Conservation (phyloP, 2,329 filamentous ascomycete species). For the Trichothecium sympodiale region DNA sequence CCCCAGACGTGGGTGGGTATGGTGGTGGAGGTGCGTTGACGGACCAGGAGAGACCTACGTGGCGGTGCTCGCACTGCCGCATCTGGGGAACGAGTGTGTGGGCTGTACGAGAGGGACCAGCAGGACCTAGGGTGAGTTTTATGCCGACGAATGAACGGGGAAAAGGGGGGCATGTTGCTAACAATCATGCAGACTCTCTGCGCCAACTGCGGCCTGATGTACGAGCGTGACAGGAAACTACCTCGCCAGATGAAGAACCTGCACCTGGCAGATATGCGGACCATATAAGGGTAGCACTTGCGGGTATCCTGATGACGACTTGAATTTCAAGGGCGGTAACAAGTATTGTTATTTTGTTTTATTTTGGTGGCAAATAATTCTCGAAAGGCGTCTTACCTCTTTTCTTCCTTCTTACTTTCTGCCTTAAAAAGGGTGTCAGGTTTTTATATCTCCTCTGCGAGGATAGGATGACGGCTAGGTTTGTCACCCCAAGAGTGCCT, state of each 20-base stretch:
- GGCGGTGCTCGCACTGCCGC: conserved; percentile 81
- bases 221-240: conserved; percentile 75
- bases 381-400: background rate
- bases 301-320: no score
- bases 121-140: conserved; percentile 65
- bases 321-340: background rate
- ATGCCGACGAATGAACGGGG: no score
- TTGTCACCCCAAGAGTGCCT: no score
- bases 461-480: no score
- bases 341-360: background rate
- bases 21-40: conserved; percentile 60
- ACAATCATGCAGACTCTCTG: conserved; percentile 57
- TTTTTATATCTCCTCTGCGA: no score
- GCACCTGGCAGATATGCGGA: conserved; percentile 17
- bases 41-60: conserved; percentile 68
- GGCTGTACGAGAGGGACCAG: conserved; percentile 87
- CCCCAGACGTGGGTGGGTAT: conserved; percentile 67
- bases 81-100: conserved; percentile 87
- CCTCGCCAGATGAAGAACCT: conserved; percentile 41
- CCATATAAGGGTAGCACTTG: no score
- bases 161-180: no score
- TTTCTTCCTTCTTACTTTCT: background rate
- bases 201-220: conserved; percentile 84
- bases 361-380: no score
- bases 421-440: no score